Conservation (phyloP, 2,329 filamentous ascomycete species). For the Fusarium sp. region DNA sequence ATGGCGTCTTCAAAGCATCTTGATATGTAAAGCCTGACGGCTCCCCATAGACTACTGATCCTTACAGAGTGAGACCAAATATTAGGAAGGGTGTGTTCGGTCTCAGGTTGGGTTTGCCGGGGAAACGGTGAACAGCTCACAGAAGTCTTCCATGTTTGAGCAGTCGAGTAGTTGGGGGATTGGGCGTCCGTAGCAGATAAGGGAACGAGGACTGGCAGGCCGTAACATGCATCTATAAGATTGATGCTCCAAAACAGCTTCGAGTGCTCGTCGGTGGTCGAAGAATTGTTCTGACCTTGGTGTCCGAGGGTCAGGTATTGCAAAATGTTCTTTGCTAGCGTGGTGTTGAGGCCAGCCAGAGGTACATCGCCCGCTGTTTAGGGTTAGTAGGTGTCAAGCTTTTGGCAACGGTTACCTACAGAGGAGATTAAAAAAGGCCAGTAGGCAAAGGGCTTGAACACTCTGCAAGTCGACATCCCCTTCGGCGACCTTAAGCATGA, state of each 20-base stretch:
- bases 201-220: neutral
- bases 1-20: conserved; percentile 18
- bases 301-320: neutral
- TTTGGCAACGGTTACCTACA: neutral
- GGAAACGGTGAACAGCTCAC: neutral
- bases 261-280: neutral
- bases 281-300: neutral
- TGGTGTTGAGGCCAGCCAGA: conserved; percentile 26
- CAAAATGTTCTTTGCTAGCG: conserved; percentile 12
- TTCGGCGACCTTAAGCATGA: conserved; percentile 26
- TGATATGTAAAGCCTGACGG: conserved; percentile 16
- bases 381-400: neutral
- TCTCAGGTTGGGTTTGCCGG: neutral
- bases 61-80: conserved; percentile 17
- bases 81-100: neutral
- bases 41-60: conserved; percentile 14
- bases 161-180: neutral
- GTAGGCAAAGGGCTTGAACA: conserved; percentile 11
- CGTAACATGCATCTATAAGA: neutral
- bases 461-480: conserved; percentile 7
- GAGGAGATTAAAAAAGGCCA: conserved; percentile 22
- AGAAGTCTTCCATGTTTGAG: neutral
- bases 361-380: conserved; percentile 6
- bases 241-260: conserved; percentile 26
- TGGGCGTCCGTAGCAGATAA: neutral